phyloP scores from a whole-genome alignment of 495 filamentous ascomycete species.

The Aspergillus homomorphus region DNA sequence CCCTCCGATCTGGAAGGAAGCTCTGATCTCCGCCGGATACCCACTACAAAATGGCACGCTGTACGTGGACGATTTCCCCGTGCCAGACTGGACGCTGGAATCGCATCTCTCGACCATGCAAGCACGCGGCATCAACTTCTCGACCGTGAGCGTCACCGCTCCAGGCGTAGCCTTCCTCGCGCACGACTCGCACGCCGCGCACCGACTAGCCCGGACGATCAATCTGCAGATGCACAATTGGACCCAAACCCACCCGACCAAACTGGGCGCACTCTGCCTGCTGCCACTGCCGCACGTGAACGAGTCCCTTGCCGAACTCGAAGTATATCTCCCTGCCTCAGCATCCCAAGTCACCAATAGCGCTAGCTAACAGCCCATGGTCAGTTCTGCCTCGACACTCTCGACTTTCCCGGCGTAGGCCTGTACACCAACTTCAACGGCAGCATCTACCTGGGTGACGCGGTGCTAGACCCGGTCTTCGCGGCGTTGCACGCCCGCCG shows the following conservation, averaged over 20 bases:
- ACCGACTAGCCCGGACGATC: constrained; percentile 22
- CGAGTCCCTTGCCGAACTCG: constrained; percentile 38
- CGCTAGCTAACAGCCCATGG: neutral
- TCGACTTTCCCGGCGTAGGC: constrained; percentile 43
- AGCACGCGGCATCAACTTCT: constrained; percentile 38
- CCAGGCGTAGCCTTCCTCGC: constrained; percentile 42
- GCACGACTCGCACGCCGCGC: constrained; percentile 22
- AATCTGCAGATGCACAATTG: constrained; percentile 33
- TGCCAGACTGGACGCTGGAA: constrained; percentile 37
- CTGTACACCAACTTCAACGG: constrained; percentile 48
- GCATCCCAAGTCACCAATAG: too few relatives aligned
- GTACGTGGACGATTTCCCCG: constrained; percentile 18
- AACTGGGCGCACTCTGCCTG: constrained; percentile 49
- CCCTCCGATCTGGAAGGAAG: constrained; percentile 27
- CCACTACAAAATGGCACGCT: constrained; percentile 34
- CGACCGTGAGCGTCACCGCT: constrained; percentile 45
- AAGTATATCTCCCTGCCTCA: constrained; percentile 18
- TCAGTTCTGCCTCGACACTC: constrained; percentile 22
- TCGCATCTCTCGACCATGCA: constrained; percentile 46
- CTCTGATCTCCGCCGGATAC: constrained; percentile 28
- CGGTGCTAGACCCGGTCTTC: constrained; percentile 42
- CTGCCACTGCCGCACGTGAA: constrained; percentile 46
- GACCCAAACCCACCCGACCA: constrained; percentile 30
- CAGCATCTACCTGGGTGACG: constrained; percentile 45
- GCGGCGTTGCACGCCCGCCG: constrained; percentile 26